A percentile compares a stretch with the other conserved stretches of the same genome.
These are phyloP conservation scores for Botrytis aclada DNA, from an alignment of 2,329 filamentous ascomycete species.

Conservation along the genomic window DNA sequence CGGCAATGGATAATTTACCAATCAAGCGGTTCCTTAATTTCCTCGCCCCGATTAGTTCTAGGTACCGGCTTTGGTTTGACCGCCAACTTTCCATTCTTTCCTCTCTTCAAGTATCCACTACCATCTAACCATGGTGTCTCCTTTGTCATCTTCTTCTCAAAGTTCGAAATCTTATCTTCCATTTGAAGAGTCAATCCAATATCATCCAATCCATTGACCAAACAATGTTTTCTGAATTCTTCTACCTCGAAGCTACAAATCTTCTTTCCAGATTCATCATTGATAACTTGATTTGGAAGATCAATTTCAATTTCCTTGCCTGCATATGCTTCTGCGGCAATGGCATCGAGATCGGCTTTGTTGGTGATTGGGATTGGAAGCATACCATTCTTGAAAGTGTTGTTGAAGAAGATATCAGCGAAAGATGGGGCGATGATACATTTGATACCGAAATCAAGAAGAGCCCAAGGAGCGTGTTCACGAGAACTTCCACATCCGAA, in stretches of 20 bases:
- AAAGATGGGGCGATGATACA: slow-evolving; percentile 89
- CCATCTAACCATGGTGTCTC: slow-evolving; percentile 86
- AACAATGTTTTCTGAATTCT: slow-evolving; percentile 87
- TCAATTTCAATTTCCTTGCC: slow-evolving; percentile 86
- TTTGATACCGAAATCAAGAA: slow-evolving; percentile 94
- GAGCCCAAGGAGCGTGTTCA: slow-evolving; percentile 95
- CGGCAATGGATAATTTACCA: slow-evolving; percentile 60
- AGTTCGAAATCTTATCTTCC: slow-evolving; percentile 79
- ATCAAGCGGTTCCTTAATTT: slow-evolving; percentile 78
- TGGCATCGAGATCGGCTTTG: slow-evolving; percentile 18
- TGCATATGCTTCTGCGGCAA: slow-evolving; percentile 60
- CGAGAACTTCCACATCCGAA: slow-evolving; percentile 92
- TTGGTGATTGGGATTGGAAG: slow-evolving; percentile 71
- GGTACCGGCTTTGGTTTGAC: slow-evolving; percentile 67
- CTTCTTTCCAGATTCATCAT: slow-evolving; percentile 66
- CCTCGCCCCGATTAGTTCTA: slow-evolving; percentile 80
- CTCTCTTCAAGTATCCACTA: slow-evolving; percentile 68
- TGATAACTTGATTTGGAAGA: slow-evolving; percentile 77
- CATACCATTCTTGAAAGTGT: slow-evolving; percentile 99
- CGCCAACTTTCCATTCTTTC: slow-evolving; percentile 51
- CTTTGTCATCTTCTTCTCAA: slow-evolving; percentile 57
- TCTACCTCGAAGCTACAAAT: slow-evolving; percentile 83
- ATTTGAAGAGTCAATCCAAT: slow-evolving; percentile 90
- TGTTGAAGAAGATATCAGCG: slow-evolving; percentile 98
- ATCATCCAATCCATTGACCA: slow-evolving; percentile 89